Conservation (phyloP, 1,284 basidiomycete species). For the Ceratobasidium sp. region DNA sequence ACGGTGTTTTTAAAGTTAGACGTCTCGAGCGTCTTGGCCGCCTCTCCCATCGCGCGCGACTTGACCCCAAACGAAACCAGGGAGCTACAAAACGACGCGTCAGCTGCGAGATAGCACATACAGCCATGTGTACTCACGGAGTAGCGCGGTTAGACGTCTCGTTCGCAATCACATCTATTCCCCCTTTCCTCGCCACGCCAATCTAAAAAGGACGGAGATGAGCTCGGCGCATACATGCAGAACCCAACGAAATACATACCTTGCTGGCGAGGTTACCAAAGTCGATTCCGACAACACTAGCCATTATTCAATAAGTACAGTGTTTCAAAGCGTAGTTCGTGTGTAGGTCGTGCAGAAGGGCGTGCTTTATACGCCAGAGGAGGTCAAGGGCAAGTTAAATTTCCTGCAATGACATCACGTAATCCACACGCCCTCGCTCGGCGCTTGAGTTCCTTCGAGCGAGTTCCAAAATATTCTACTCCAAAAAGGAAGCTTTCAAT, state of each 20-base stretch:
- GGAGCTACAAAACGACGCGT: conserved; percentile 64
- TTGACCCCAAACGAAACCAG: conserved; percentile 91
- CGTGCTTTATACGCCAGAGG: conserved; percentile 34
- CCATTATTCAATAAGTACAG: conserved; percentile 36
- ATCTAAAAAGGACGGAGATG: conserved; percentile 63
- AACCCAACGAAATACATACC: conserved; percentile 58
- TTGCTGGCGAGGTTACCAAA: conserved; percentile 89
- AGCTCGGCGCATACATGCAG: conserved; percentile 45
- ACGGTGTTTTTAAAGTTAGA: conserved; percentile 97
- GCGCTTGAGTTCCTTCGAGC: conserved; percentile 29
- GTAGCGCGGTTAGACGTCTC: conserved; percentile 95
- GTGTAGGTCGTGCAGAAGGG: conserved; percentile 3
- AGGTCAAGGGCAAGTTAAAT: conserved; percentile 43
- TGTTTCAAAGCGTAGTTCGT: conserved; percentile 23
- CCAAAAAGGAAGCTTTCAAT: conserved; percentile 3
- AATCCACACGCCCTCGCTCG: conserved; percentile 36
- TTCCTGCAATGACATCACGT: conserved; percentile 37
- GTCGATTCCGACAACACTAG: conserved; percentile 86
- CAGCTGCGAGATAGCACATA: neutral
- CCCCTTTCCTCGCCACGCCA: conserved; percentile 90
- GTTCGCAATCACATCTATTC: conserved; percentile 95
- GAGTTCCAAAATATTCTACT: conserved; percentile 38
- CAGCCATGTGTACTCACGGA: conserved; percentile 67
- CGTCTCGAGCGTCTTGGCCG: conserved; percentile 96
- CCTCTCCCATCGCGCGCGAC: conserved; percentile 88